phyloP scores from a whole-genome alignment of 177 flowering plant species.

The Vitis hybrid region DNA sequence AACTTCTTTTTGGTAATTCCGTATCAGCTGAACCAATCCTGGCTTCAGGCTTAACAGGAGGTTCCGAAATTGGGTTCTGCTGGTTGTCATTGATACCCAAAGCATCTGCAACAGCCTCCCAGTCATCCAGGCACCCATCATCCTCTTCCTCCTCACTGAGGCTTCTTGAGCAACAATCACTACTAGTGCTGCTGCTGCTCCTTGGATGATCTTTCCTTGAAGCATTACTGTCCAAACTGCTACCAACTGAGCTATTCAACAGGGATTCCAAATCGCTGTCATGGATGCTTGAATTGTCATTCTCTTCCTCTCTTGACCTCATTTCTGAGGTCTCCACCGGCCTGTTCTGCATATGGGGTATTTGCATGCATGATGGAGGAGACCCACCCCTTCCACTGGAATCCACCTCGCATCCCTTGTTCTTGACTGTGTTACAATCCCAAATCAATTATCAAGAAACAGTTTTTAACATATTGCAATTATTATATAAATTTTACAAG shows the following conservation, averaged over 20 bases:
- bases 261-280: constrained; percentile 10
- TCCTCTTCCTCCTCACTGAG: constrained; percentile 14
- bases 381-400: constrained; percentile 2
- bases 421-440: constrained; percentile 11
- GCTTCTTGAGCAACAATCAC: constrained; percentile 10
- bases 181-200: constrained; percentile 12
- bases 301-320: constrained; percentile 2
- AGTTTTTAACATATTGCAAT: too few relatives aligned
- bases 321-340: background rate
- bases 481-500: too few relatives aligned
- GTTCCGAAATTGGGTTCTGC: background rate
- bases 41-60: background rate
- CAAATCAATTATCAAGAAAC: background rate
- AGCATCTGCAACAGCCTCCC: constrained; percentile 25
- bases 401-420: constrained; percentile 16
- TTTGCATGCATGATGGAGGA: background rate
- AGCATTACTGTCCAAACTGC: constrained; percentile 1
- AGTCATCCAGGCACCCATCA: constrained; percentile 20
- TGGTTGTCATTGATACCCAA: constrained; percentile 1
- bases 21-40: background rate
- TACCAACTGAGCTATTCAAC: background rate
- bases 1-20: background rate
- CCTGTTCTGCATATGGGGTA: background rate
- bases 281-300: background rate
- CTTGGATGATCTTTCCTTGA: constrained; percentile 1